Evolutionary conservation across 257 asterid genomes (phyloP).

Genomic region (Euphrasia confusa): DNA sequence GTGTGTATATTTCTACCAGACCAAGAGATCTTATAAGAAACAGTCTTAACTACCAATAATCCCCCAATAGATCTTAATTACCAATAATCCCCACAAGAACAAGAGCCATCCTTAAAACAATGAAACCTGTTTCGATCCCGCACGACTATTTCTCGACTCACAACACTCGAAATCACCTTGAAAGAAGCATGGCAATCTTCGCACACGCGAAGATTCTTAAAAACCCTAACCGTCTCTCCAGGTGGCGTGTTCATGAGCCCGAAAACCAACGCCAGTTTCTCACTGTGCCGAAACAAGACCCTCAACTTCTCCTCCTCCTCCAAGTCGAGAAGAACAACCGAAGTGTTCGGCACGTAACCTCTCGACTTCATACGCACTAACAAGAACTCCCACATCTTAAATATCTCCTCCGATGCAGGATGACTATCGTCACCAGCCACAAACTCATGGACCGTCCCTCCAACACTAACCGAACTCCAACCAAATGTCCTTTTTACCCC

Average conservation of each 20-base stretch:
- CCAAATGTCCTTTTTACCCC: slow-evolving; percentile 55
- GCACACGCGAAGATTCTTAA: slow-evolving; percentile 66
- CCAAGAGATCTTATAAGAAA: too few relatives aligned
- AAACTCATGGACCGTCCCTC: slow-evolving; percentile 55
- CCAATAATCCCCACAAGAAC: slow-evolving; percentile 67
- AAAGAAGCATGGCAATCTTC: slow-evolving; percentile 65
- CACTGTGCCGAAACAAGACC: slow-evolving; percentile 47
- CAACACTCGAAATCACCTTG: slow-evolving; percentile 56
- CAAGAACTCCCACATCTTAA: slow-evolving; percentile 32
- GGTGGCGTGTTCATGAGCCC: slow-evolving; percentile 45
- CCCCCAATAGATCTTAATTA: slow-evolving; percentile 34
- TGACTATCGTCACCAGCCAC: slow-evolving; percentile 64
- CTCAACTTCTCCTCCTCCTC: slow-evolving; percentile 52
- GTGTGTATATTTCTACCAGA: too few relatives aligned
- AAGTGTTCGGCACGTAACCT: slow-evolving; percentile 60
- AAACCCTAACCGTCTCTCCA: slow-evolving; percentile 47
- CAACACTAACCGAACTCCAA: slow-evolving; percentile 38
- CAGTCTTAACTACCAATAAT: slow-evolving; percentile 11
- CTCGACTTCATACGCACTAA: slow-evolving; percentile 35
- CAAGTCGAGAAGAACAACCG: slow-evolving; percentile 46
- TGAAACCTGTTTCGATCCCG: slow-evolving; percentile 60
- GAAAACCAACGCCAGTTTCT: slow-evolving; percentile 54
- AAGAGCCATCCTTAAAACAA: slow-evolving; percentile 49
- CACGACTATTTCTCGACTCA: slow-evolving; percentile 43
- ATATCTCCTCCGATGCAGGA: slow-evolving; percentile 42